These are phyloP conservation scores for Coemansia sp. DNA, from an alignment of 192 early-diverging fungal genomes.

Conservation along the genomic window DNA sequence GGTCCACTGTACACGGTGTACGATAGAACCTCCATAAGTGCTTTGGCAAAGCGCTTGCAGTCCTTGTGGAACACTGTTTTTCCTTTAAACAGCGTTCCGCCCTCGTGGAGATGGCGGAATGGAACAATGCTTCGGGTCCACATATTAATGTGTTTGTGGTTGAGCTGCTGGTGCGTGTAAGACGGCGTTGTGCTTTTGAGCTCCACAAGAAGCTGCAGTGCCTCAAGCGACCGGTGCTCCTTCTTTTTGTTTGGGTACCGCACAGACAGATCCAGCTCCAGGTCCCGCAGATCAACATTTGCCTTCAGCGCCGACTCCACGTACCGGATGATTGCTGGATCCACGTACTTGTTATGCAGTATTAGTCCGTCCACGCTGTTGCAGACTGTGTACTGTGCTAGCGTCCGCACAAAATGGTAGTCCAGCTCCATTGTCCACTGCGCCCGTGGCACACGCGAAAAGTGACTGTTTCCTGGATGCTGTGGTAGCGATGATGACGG, in stretches of 20 bases:
- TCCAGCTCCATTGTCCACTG: conserved; percentile 29
- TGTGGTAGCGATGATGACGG: no score
- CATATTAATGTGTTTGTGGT: conserved; percentile 52
- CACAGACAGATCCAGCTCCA: conserved; percentile 13
- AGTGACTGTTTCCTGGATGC: background rate
- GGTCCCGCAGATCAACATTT: background rate
- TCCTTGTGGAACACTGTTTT: conserved; percentile 40
- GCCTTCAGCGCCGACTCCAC: conserved; percentile 12
- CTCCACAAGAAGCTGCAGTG: conserved; percentile 23
- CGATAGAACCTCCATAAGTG: conserved; percentile 22
- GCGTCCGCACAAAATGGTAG: conserved; percentile 22
- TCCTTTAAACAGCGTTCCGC: conserved; percentile 29
- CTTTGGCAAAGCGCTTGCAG: conserved; percentile 43
- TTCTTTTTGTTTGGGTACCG: conserved; percentile 36
- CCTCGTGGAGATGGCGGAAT: conserved; percentile 20
- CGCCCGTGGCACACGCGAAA: conserved; percentile 10
- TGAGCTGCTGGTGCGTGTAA: conserved; percentile 38
- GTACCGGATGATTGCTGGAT: conserved; percentile 22
- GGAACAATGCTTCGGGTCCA: conserved; percentile 38
- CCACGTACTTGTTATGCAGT: conserved; percentile 27
- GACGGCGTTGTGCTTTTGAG: conserved; percentile 16
- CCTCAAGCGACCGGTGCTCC: conserved; percentile 21
- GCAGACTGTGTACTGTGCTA: conserved; percentile 27
- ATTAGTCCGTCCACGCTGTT: conserved; percentile 16
- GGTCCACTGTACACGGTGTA: background rate